phyloP scores from a whole-genome alignment of 2,329 filamentous ascomycete genomes.

The Pseudogymnoascus sp. region DNA sequence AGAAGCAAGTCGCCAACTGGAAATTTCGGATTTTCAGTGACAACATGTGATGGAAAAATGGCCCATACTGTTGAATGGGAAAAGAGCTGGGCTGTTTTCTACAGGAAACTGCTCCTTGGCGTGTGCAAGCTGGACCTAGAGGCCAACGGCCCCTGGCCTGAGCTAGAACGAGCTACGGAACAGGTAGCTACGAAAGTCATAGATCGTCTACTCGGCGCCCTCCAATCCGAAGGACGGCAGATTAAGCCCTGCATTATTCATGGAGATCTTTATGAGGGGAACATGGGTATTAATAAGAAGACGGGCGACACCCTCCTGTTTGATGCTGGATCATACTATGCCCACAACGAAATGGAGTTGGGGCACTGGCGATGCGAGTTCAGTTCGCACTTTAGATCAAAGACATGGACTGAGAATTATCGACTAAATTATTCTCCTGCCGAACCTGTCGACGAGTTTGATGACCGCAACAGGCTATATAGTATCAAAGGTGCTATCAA shows the following conservation, averaged over 20 bases:
- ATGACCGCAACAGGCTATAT: slow-evolving; percentile 28
- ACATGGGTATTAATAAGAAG: slow-evolving; percentile 11
- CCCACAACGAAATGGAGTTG: slow-evolving; percentile 29
- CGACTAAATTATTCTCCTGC: not conserved
- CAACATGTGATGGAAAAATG: slow-evolving; percentile 24
- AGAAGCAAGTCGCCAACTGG: slow-evolving; percentile 18
- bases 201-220: not conserved
- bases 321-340: slow-evolving; percentile 15
- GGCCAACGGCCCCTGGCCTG: not conserved
- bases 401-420: not conserved
- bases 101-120: not conserved
- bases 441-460: slow-evolving; percentile 26
- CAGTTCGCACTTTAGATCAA: slow-evolving; percentile 5
- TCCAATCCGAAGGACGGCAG: not conserved
- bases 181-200: not conserved
- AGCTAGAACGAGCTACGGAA: not conserved
- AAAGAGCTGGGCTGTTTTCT: not conserved
- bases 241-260: slow-evolving; percentile 20
- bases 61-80: not conserved
- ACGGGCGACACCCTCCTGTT: slow-evolving; percentile 15
- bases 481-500: not conserved
- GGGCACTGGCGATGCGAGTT: slow-evolving; percentile 14
- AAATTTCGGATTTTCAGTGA: slow-evolving; percentile 26
- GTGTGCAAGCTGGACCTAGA: not conserved
- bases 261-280: slow-evolving; percentile 21